Evolutionary conservation across 163 green algal species (phyloP).

Genomic region (Botryococcus braunii): DNA sequence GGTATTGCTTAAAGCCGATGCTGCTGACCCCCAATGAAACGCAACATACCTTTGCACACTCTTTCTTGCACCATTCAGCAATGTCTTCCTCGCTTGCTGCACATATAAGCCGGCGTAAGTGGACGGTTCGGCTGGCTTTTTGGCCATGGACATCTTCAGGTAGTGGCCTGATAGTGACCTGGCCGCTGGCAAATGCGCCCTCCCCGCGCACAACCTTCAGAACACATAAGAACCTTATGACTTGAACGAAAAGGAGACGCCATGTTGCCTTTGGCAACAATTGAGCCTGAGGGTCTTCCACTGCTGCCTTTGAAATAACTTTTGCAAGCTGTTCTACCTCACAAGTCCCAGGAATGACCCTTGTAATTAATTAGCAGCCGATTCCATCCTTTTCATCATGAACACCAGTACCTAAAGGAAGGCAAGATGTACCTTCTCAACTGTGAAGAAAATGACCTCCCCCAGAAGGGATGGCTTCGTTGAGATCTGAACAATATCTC

Average conservation of each 20-base stretch:
- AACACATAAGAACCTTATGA: not conserved
- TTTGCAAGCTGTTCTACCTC: too few relatives aligned
- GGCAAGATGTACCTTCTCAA: constrained; percentile 18
- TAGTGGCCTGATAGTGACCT: constrained; percentile 48
- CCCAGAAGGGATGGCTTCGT: constrained; percentile 47
- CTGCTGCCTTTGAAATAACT: too few relatives aligned
- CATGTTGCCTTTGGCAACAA: constrained; percentile 3
- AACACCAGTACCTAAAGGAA: too few relatives aligned
- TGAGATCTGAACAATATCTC: constrained; percentile 48
- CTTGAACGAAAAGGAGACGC: not conserved
- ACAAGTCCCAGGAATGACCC: too few relatives aligned
- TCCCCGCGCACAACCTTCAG: constrained; percentile 28
- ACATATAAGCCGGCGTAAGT: constrained; percentile 48
- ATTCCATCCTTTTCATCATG: too few relatives aligned
- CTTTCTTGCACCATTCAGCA: constrained; percentile 27
- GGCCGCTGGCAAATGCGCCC: constrained; percentile 38
- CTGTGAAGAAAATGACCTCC: constrained; percentile 44
- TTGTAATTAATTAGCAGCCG: too few relatives aligned
- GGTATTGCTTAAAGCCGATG: too few relatives aligned
- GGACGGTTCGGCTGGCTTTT: constrained; percentile 26
- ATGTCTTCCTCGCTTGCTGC: constrained; percentile 30
- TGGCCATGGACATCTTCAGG: constrained; percentile 47
- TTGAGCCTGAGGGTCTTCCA: too few relatives aligned
- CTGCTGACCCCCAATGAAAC: too few relatives aligned
- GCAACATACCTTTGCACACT: constrained; percentile 50